Conservation (phyloP, 2,329 filamentous ascomycete genomes). For the Ophiostoma angusticollis region DNA sequence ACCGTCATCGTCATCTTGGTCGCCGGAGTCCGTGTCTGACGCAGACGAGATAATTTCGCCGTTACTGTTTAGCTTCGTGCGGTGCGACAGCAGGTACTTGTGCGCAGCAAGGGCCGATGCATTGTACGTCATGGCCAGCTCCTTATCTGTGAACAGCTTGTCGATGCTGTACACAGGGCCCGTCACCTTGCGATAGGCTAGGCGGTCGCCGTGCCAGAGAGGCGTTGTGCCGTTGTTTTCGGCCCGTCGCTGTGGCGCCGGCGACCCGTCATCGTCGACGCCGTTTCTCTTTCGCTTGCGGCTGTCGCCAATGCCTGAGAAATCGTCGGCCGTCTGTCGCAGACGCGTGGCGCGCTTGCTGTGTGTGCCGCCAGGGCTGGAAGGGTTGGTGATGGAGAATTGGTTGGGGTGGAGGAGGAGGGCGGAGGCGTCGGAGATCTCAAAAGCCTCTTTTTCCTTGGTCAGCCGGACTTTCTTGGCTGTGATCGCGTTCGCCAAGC, state of each 20-base stretch:
- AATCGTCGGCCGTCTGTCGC: conserved; percentile 47
- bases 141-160: conserved; percentile 59
- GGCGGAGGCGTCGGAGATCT: conserved; percentile 54
- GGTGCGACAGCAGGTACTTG: conserved; percentile 47
- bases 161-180: conserved; percentile 53
- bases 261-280: conserved; percentile 47
- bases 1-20: conserved; percentile 37
- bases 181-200: conserved; percentile 41
- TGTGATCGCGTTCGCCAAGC: conserved; percentile 52
- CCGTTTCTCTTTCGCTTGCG: conserved; percentile 51
- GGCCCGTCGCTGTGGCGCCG: conserved; percentile 42
- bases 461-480: conserved; percentile 52
- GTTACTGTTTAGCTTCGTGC: conserved; percentile 34
- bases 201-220: conserved; percentile 49
- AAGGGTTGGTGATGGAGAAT: conserved; percentile 51
- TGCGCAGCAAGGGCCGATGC: conserved; percentile 48
- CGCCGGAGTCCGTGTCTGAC: conserved; percentile 40
- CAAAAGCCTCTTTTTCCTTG: conserved; percentile 54
- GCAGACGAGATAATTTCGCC: conserved; percentile 37
- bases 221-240: conserved; percentile 47
- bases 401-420: conserved; percentile 55
- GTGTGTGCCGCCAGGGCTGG: conserved; percentile 50
- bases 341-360: conserved; percentile 50
- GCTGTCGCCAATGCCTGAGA: conserved; percentile 38
- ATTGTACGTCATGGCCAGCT: conserved; percentile 54